Base-by-base conservation (phyloP, 2,329 filamentous ascomycete species). In the Fusarium ramigenum region DNA sequence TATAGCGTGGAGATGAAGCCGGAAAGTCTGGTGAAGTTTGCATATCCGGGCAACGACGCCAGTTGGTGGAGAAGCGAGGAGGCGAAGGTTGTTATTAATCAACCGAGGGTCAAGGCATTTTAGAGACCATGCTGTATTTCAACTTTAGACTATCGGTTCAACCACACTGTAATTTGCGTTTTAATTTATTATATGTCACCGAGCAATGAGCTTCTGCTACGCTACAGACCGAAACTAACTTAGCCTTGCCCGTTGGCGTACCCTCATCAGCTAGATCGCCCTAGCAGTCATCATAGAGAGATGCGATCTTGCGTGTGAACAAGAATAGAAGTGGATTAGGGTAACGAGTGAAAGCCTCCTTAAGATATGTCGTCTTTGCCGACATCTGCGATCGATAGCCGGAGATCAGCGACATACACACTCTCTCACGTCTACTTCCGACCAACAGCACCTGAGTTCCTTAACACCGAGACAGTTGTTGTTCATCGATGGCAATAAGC, bases 1-100 rank as follows among this genome's bases (percentile, higher is more conserved):
- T 97, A 97, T 82, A 95, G 93, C 78, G 95, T 97, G 8, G 94
- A 97, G 89, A 97, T 97, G 94, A 96, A 93, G 88, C 83, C 90
- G 7, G 93, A 91, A 72, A 96, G 93, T 81, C 95, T 97, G 93
- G 92, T 94, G 72, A 83, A 82, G 75, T 97, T 87, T 79, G 87
- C 88, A 53, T 97, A 90, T 81, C 95, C 94, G 1, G 93, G 94
- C 9, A 88, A 91, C 67, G 91, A 91, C 4, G 91, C 93, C 72
- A 93, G 93, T 79, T 97, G 94, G 93, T 97, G 94, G 94, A 91
- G 84, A 83, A 92, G 88, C 56, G 91, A 93, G 39, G 93, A 93
- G 82, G 93, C 93, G 7, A 7, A 44, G 5, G 12, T 3, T 2
- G 53, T 57, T 2, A 23, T 57, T 0, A 32, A 25, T 16, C 53